Base-by-base conservation (phyloP, 306 rosid species). In the Pterocarpus santalinus region DNA sequence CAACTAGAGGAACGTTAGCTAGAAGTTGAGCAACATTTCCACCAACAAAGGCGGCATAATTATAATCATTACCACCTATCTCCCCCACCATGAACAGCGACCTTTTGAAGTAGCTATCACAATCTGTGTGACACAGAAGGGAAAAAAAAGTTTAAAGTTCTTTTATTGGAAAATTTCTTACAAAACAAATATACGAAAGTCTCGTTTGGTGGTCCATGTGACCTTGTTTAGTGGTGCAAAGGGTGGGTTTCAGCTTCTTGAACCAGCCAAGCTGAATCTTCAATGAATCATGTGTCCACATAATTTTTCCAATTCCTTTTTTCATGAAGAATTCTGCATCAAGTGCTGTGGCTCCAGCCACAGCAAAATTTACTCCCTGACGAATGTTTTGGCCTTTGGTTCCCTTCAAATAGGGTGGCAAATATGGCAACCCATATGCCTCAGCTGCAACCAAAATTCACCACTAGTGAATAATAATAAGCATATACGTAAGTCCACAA, bases 51-150 rank as follows among this genome's bases (percentile, higher is more conserved):
- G 84, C 85, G 4, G 88, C 88, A 41, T 85, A 92, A 47, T 91
- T 92, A 61, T 89, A 89, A 77, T 92, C 95, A 72, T 92, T 92
- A 14, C 97, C 97, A 52, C 97, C 97, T 0, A 92, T 92, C 87
- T 91, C 97, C 30, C 97, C 94, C 55, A 91, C 90, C 30, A 92
- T 33, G 80, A 92, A 92, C 13, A 91, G 84, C 4, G 95, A 68
- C 62, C 52, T 90, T 57, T 82, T 84, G 79, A 92, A 85, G 89
- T 80, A 85, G 69, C 58, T 86, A 35, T 85, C 85, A 85, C 97
- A 92, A 4, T 88, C 95, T 92, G 83, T 17, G 36, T 70, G 17
- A 51, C 63, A 85, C 7, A 12, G 3, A 66, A 16, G 5, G 14
- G 15, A 47, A 71, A 12, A 60, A 34, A 4, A 7, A 49, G 64